Evolutionary conservation across 192 early-diverging fungal genomes (phyloP).

Genomic region (Funneliformis mosseae): DNA sequence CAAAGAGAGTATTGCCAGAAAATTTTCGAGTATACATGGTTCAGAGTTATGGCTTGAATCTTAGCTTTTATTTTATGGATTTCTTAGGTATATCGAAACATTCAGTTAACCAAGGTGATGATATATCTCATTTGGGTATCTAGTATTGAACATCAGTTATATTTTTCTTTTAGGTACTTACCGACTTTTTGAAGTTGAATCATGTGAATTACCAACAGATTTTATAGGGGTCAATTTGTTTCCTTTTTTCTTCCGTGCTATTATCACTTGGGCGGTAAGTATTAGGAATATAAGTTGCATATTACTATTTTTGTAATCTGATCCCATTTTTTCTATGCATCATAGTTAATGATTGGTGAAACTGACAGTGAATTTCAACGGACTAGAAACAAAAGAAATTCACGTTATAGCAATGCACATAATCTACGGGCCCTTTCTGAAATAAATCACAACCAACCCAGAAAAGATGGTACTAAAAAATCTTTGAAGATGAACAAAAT

Average conservation of each 20-base stretch:
- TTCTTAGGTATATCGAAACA: too few relatives aligned
- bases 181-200: slow-evolving; percentile 28
- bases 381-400: not conserved
- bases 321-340: slow-evolving; percentile 9
- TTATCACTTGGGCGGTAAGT: slow-evolving; percentile 30
- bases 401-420: slow-evolving; percentile 19
- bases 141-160: too few relatives aligned
- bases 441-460: not conserved
- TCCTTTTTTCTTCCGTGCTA: slow-evolving; percentile 12
- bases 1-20: not conserved
- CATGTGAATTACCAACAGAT: slow-evolving; percentile 25
- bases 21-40: slow-evolving; percentile 20
- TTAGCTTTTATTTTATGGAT: slow-evolving; percentile 32
- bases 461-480: not conserved
- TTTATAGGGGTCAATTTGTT: slow-evolving; percentile 16
- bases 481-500: slow-evolving; percentile 4
- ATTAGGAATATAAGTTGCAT: too few relatives aligned
- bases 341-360: slow-evolving; percentile 13
- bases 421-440: slow-evolving; percentile 13
- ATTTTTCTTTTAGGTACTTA: slow-evolving; percentile 29
- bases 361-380: slow-evolving; percentile 19
- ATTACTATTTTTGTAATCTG: not conserved
- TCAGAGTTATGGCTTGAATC: slow-evolving; percentile 14
- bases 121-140: too few relatives aligned
- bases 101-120: too few relatives aligned